A percentile compares a stretch with the other conserved stretches of the same genome.
phyloP scores from a whole-genome alignment of 805 yeast species.

The Myxozyma melibiosi region DNA sequence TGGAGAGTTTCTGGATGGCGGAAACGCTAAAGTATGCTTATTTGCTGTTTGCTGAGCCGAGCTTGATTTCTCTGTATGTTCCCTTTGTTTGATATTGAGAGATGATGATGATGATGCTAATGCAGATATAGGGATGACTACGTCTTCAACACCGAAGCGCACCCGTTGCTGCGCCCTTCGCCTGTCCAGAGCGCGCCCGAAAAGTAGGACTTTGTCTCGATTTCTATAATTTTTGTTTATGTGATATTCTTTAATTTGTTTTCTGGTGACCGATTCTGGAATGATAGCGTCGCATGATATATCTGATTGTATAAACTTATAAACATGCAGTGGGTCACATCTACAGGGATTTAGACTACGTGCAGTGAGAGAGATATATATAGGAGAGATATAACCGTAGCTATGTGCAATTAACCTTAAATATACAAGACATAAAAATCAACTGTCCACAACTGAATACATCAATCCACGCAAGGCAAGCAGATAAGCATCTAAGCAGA shows the following conservation, averaged over 20 bases:
- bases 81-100: neutral
- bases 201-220: neutral
- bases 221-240: too few species aligned
- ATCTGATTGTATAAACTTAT: too few species aligned
- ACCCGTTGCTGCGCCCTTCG: constrained; percentile 48
- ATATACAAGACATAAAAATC: neutral
- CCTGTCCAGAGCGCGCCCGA: constrained; percentile 25
- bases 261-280: neutral
- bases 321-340: too few species aligned
- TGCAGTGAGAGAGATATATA: too few species aligned
- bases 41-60: constrained; percentile 50
- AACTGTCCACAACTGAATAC: neutral
- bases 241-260: neutral
- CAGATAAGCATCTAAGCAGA: constrained; percentile 17
- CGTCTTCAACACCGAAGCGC: constrained; percentile 65
- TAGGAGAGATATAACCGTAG: neutral
- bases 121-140: constrained; percentile 48
- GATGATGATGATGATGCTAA: neutral
- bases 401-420: neutral
- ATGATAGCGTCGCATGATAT: neutral
- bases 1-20: constrained; percentile 55
- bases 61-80: constrained; percentile 45
- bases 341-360: too few species aligned
- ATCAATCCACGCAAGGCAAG: neutral
- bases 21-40: constrained; percentile 62